A percentile compares a stretch with the other conserved stretches of the same genome.
phyloP scores from a whole-genome alignment of 1,284 basidiomycete species.

The Austroboletus novae-zelandiae region DNA sequence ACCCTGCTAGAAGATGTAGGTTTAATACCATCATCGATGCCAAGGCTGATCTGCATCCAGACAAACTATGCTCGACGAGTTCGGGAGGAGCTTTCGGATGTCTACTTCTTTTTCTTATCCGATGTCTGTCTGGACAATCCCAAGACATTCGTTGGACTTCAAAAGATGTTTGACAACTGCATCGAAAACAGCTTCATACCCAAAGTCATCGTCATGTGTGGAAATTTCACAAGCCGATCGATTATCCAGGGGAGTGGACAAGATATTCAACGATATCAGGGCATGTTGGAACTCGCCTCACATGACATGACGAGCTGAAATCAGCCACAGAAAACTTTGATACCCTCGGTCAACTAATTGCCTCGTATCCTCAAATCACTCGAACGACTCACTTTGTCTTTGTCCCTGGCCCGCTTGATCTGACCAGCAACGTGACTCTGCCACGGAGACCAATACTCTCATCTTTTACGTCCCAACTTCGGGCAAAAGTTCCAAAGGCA shows the following conservation, averaged over 20 bases:
- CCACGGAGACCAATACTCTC: constrained; percentile 81
- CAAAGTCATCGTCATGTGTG: constrained; percentile 88
- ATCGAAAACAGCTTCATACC: constrained; percentile 85
- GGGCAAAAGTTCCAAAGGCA: constrained; percentile 69
- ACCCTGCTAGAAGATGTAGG: constrained; percentile 90
- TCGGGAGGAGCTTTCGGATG: constrained; percentile 63
- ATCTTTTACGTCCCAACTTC: constrained; percentile 68
- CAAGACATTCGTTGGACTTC: constrained; percentile 75
- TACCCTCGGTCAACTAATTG: constrained; percentile 80
- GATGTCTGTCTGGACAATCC: constrained; percentile 95
- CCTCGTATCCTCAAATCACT: constrained; percentile 75
- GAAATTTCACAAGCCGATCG: constrained; percentile 88
- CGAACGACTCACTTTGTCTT: constrained; percentile 87
- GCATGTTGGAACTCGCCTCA: constrained; percentile 38
- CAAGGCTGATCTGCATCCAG: constrained; percentile 36
- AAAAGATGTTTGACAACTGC: constrained; percentile 89
- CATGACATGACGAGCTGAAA: constrained; percentile 3
- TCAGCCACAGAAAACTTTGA: constrained; percentile 74
- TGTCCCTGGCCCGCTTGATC: constrained; percentile 91
- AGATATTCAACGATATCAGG: constrained; percentile 82
- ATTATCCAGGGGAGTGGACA: constrained; percentile 76
- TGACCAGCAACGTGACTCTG: constrained; percentile 72
- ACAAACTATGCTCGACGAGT: constrained; percentile 59
- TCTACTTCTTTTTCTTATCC: constrained; percentile 93
- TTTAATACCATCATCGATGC: constrained; percentile 7